Percentiles rank a stretch among this genome's conserved stretches.
Conservation (phyloP, 805 yeast genomes). For the Zygosaccharomyces bailii region DNA sequence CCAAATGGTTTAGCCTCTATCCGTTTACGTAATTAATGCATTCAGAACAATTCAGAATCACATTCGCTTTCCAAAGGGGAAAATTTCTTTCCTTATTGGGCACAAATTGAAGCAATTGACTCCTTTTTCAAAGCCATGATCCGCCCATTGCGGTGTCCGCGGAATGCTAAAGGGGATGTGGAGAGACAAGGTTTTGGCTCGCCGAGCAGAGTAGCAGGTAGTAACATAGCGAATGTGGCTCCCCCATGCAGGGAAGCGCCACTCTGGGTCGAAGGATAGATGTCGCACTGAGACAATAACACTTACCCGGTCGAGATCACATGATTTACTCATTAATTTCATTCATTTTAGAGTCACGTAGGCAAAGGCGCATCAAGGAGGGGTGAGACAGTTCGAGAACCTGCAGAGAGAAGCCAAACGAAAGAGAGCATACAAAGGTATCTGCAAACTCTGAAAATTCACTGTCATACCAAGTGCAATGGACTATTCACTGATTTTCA, state of each 20-base stretch:
- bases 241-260: not conserved
- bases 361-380: not conserved
- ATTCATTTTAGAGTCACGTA: not conserved
- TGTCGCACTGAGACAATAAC: not conserved
- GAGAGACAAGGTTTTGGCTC: not conserved
- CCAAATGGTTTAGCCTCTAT: not conserved
- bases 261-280: too few species aligned
- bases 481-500: conserved; percentile 20
- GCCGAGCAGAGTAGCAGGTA: not conserved
- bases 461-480: not conserved
- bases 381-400: not conserved
- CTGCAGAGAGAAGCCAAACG: not conserved
- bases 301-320: not conserved
- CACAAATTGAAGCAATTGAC: not conserved
- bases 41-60: not conserved
- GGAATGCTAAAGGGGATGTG: not conserved
- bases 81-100: not conserved
- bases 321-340: not conserved
- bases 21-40: not conserved
- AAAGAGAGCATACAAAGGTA: not conserved
- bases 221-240: not conserved
- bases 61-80: not conserved
- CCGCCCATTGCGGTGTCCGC: not conserved
- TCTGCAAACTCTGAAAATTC: too few species aligned
- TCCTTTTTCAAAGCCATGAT: not conserved